phyloP scores from a whole-genome alignment of 23 red algal genomes.

The Gracilariopsis chorda region DNA sequence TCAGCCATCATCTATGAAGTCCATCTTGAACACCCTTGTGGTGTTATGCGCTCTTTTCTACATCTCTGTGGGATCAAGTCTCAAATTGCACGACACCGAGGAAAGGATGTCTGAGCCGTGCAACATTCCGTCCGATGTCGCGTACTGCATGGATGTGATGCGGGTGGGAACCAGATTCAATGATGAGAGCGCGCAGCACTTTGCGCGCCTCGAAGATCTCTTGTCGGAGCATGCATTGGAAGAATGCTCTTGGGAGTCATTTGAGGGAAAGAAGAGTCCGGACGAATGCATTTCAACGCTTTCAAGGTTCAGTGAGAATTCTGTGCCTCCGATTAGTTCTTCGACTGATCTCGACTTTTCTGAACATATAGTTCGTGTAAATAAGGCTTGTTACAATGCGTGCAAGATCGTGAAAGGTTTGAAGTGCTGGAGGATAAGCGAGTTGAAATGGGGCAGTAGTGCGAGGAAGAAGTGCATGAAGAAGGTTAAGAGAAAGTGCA shows the following conservation, averaged over 20 bases:
- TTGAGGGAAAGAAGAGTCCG: not conserved
- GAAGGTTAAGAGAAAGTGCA: conserved; percentile 10
- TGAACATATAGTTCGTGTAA: not conserved
- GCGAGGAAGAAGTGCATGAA: conserved; percentile 26
- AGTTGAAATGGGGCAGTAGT: not conserved
- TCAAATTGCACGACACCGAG: not conserved
- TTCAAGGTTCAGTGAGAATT: not conserved
- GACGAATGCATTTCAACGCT: conserved; percentile 3
- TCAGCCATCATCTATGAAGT: not conserved
- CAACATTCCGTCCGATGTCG: not conserved
- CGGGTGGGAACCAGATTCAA: not conserved
- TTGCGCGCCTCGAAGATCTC: not conserved
- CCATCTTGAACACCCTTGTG: not conserved
- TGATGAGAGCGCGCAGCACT: not conserved
- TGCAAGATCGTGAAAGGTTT: not conserved
- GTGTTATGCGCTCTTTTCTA: not conserved
- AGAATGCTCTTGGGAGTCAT: conserved; percentile 13
- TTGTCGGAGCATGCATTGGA: not conserved
- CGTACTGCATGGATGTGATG: conserved; percentile 29
- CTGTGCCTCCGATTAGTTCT: no score
- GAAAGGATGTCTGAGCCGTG: not conserved
- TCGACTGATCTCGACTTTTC: conserved; percentile 7
- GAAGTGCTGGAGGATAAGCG: no score
- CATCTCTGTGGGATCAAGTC: not conserved
- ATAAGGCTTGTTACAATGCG: not conserved